Base-by-base conservation (phyloP, 768 basidiomycete genomes). In the Cyclocybe cylindracea region DNA sequence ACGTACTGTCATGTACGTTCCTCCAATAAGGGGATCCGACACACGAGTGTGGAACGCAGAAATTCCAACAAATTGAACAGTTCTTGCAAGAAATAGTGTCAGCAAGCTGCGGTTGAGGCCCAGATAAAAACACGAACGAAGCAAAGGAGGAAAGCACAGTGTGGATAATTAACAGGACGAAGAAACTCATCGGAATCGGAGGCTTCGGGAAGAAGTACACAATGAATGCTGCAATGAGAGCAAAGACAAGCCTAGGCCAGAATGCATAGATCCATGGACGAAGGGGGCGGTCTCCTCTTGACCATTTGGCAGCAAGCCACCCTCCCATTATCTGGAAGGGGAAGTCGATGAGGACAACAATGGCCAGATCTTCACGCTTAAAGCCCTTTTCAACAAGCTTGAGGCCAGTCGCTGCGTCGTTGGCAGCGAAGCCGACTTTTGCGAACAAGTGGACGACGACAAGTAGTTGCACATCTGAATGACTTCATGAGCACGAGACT, bases 31-130 rank as follows among this genome's bases (percentile, higher is more conserved):
- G 0, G 97, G 97, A 65, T 99, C 97, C 0, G 97, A 94, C 35
- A 99, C 86, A 48, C 89, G 84, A 3, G 94, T 98, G 62, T 98
- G 97, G 80, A 98, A 99, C 3, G 97, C 97, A n/a, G 94, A 92
- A 55, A 98, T 94, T 7, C 97, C 94, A 14, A 98, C 96, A 64
- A 98, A 99, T 69, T 99, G 96, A n/a, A 98, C 87, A 4, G 96
- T 98, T 41, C 96, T 96, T 51, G 29, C 44, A 2, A 40, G 48
- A 16, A 31, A n/a, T 32, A 13, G 24, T 37, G 38, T 33, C 19
- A 44, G 24, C 4, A 11, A 31, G 46, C n/a, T 11, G 40, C 8
- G 16, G 10, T 14, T n/a, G 11, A 34, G 18, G 48, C 44, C 11
- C 29, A 29, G 14, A 38, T 67, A 39, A 11, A n/a, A 10, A 35